These are phyloP conservation scores for Suillus clintonianus DNA, from an alignment of 768 basidiomycete species.

Conservation along the genomic window DNA sequence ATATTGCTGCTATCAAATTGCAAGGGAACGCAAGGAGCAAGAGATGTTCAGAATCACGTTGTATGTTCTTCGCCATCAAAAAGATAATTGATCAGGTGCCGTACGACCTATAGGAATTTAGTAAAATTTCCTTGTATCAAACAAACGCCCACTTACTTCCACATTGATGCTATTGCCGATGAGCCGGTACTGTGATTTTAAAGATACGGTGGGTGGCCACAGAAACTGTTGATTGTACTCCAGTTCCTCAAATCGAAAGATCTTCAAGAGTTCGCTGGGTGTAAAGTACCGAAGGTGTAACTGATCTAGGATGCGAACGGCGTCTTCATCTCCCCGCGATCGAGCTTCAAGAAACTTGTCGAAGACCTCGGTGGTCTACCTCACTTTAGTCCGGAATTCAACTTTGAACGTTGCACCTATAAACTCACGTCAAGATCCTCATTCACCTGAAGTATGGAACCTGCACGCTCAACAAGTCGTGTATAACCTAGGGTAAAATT, in stretches of 20 bases:
- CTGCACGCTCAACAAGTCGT: slow-evolving; percentile 73
- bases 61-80: slow-evolving; percentile 33
- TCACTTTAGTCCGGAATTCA: not conserved
- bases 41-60: not conserved
- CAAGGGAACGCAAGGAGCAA: not conserved
- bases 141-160: slow-evolving; percentile 39
- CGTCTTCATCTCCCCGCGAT: slow-evolving; percentile 37
- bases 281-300: slow-evolving; percentile 76
- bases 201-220: slow-evolving; percentile 67
- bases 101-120: slow-evolving; percentile 38
- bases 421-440: slow-evolving; percentile 60
- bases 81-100: slow-evolving; percentile 60
- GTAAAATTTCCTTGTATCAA: not conserved
- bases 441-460: slow-evolving; percentile 76
- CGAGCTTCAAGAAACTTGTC: slow-evolving; percentile 53
- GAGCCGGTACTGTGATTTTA: slow-evolving; percentile 71
- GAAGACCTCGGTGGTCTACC: slow-evolving; percentile 63
- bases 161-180: slow-evolving; percentile 88
- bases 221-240: slow-evolving; percentile 36
- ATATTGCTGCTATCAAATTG: not conserved
- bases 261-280: slow-evolving; percentile 66
- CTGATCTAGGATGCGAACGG: slow-evolving; percentile 56
- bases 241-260: slow-evolving; percentile 56
- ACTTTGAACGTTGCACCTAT: not conserved
- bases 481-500: slow-evolving; percentile 57